A percentile compares a stretch with the other conserved stretches of the same genome.
phyloP scores from a whole-genome alignment of 805 yeast genomes.

The Yarrowia keelungensis region DNA sequence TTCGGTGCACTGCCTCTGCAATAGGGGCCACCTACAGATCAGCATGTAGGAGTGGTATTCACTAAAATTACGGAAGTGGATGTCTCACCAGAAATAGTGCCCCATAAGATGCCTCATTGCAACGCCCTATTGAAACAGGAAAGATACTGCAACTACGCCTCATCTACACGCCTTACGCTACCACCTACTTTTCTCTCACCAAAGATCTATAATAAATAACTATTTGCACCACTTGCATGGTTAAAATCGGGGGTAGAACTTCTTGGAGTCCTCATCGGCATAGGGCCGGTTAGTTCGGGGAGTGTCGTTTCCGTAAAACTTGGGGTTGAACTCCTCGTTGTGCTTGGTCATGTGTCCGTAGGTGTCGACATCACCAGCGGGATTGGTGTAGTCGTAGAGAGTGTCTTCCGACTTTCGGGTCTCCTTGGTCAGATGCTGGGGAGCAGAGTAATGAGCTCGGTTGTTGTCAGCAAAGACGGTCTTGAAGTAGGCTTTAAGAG shows the following conservation, averaged over 20 bases:
- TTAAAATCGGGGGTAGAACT: conserved; percentile 19
- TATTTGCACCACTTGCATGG: too few relatives aligned
- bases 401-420: conserved; percentile 22
- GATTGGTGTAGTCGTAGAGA: conserved; percentile 5
- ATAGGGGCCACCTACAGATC: too few relatives aligned
- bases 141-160: too few relatives aligned
- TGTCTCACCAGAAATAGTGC: too few relatives aligned
- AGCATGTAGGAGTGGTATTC: too few relatives aligned
- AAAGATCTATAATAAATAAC: neutral
- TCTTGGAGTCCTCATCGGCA: conserved; percentile 14
- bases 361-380: neutral
- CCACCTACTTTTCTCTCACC: too few relatives aligned
- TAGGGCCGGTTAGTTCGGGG: conserved; percentile 21
- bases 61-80: too few relatives aligned
- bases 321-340: conserved; percentile 37
- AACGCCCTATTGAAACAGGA: too few relatives aligned
- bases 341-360: neutral
- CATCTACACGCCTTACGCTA: too few relatives aligned
- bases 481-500: conserved; percentile 25
- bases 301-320: conserved; percentile 22
- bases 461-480: conserved; percentile 17
- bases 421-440: neutral
- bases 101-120: too few relatives aligned
- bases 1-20: too few relatives aligned
- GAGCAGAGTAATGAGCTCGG: conserved; percentile 2